Percentiles rank a stretch among this genome's conserved stretches.
These are phyloP conservation scores for Ogataea degrootiae DNA, from an alignment of 805 yeast species.

Conservation along the genomic window DNA sequence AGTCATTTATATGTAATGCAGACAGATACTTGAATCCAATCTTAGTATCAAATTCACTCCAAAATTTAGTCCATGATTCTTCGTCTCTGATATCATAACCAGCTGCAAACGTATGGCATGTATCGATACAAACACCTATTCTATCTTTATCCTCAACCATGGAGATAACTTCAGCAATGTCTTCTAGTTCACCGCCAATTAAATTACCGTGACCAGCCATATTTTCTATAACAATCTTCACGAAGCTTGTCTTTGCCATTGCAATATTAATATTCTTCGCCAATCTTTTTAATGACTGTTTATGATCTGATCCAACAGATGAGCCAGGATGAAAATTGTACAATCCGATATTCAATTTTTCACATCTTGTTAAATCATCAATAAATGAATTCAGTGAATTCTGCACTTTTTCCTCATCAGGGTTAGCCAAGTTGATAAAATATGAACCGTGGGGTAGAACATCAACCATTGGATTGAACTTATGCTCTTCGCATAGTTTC, in stretches of 20 bases:
- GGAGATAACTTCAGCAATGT: conserved; percentile 68
- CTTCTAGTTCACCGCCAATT: conserved; percentile 78
- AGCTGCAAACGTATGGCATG: conserved; percentile 95
- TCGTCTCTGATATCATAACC: conserved; percentile 81
- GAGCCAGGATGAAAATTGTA: conserved; percentile 96
- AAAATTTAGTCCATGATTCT: conserved; percentile 56
- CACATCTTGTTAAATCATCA: conserved; percentile 88
- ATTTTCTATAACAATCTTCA: conserved; percentile 86
- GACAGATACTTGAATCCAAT: conserved; percentile 73
- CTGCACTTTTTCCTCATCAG: conserved; percentile 71
- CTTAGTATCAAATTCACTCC: conserved; percentile 68
- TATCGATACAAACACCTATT: conserved; percentile 95
- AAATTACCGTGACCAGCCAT: conserved; percentile 97
- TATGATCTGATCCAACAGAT: conserved; percentile 63
- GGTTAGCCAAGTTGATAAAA: conserved; percentile 88
- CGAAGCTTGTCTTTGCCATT: conserved; percentile 65
- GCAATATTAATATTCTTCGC: conserved; percentile 82
- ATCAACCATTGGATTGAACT: conserved; percentile 72
- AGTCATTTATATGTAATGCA: conserved; percentile 88
- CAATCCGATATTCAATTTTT: conserved; percentile 72
- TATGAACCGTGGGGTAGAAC: conserved; percentile 93
- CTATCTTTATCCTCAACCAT: conserved; percentile 74
- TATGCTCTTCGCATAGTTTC: conserved; percentile 52
- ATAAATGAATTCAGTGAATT: conserved; percentile 74
- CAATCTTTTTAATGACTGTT: conserved; percentile 57